Evolutionary conservation across 495 filamentous ascomycete species (phyloP).

Genomic region (Niebla homalea): DNA sequence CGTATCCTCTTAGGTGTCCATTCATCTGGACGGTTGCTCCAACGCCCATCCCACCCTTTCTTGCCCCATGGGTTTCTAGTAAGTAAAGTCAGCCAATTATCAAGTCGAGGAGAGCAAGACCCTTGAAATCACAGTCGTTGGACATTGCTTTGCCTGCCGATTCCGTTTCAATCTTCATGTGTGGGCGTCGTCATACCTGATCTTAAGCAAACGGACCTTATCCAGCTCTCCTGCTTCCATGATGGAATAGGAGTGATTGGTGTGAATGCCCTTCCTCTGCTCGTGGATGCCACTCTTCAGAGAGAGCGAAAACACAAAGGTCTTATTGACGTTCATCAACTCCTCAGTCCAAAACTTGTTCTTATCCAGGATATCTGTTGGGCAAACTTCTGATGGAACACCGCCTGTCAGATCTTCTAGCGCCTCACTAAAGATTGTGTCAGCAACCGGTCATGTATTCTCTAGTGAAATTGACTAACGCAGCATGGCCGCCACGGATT

Average conservation of each 20-base stretch:
- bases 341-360: constrained; percentile 61
- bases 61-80: constrained; percentile 55
- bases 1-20: constrained; percentile 61
- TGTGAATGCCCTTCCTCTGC: constrained; percentile 45
- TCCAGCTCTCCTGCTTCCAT: constrained; percentile 52
- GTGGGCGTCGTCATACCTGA: constrained; percentile 27
- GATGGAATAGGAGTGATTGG: constrained; percentile 57
- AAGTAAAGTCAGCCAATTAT: background rate
- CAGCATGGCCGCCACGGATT: background rate
- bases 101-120: background rate
- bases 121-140: background rate
- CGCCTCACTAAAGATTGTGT: constrained; percentile 36
- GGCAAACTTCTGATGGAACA: constrained; percentile 51
- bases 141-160: background rate
- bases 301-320: constrained; percentile 47
- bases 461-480: background rate
- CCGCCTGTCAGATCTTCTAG: constrained; percentile 68
- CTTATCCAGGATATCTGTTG: constrained; percentile 56
- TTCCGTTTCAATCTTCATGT: background rate
- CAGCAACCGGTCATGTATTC: background rate
- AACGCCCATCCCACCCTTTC: constrained; percentile 49
- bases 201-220: constrained; percentile 44
- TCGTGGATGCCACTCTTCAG: background rate
- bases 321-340: constrained; percentile 51
- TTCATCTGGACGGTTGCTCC: constrained; percentile 60